Percentiles rank a stretch among this genome's conserved stretches.
These are phyloP conservation scores for Pilatotrama ljubarskyi DNA, from an alignment of 768 basidiomycete species.

Conservation along the genomic window DNA sequence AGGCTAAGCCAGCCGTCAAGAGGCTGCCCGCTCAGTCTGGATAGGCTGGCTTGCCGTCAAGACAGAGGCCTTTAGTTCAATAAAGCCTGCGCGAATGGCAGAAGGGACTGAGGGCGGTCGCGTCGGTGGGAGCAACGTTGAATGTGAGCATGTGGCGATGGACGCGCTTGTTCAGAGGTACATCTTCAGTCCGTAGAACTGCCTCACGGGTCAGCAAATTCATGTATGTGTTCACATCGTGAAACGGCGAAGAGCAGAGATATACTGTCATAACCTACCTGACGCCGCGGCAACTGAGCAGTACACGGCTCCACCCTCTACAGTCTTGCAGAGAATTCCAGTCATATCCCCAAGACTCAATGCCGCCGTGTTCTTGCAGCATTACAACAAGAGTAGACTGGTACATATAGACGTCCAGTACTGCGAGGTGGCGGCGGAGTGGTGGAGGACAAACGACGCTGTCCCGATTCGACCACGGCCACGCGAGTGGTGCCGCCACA, in stretches of 20 bases:
- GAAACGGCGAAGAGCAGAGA: no score
- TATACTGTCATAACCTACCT: no score
- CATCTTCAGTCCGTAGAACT: background rate
- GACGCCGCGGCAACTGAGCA: no score
- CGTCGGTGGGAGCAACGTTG: background rate
- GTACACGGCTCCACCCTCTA: no score
- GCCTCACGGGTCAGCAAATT: no score
- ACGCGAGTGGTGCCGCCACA: slow-evolving; percentile 2
- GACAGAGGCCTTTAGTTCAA: background rate
- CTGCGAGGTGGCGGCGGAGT: background rate
- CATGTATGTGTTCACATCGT: no score
- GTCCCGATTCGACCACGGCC: background rate
- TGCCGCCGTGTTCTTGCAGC: no score
- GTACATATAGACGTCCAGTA: no score
- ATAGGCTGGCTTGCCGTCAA: no score
- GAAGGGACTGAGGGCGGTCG: background rate
- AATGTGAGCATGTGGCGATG: background rate
- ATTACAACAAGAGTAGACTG: no score
- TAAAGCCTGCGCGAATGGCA: background rate
- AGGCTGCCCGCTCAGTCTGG: background rate
- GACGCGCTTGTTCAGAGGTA: background rate
- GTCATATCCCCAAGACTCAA: no score
- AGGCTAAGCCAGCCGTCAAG: background rate
- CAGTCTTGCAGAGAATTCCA: no score
- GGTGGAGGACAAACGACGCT: background rate